Evolutionary conservation across 2,329 filamentous ascomycete species (phyloP).

Genomic region (Aureobasidium pullulans): DNA sequence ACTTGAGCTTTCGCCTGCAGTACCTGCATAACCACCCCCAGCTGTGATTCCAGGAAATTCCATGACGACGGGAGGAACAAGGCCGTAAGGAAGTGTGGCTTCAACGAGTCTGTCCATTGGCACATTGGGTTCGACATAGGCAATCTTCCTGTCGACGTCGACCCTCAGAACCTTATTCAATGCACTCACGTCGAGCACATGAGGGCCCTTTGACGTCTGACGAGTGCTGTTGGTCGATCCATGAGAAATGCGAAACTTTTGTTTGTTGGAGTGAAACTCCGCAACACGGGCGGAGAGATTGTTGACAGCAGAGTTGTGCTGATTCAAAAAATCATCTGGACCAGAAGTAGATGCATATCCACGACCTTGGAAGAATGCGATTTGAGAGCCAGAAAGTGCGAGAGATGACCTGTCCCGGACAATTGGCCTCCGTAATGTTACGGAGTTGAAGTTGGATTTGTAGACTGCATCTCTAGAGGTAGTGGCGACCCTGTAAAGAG

Average conservation of each 20-base stretch:
- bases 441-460: background rate
- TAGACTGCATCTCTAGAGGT: background rate
- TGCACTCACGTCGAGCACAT: constrained; percentile 56
- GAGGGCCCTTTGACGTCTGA: constrained; percentile 28
- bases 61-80: constrained; percentile 61
- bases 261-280: constrained; percentile 43
- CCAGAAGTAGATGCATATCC: background rate
- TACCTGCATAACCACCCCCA: constrained; percentile 61
- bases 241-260: constrained; percentile 68
- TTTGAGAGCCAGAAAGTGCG: background rate
- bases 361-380: background rate
- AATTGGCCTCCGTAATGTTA: background rate
- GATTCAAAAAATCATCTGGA: constrained; percentile 23
- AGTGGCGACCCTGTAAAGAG: constrained; percentile 2
- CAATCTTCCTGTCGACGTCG: constrained; percentile 46
- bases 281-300: constrained; percentile 40
- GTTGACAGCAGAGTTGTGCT: constrained; percentile 38
- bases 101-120: constrained; percentile 58
- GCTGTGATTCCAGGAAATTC: constrained; percentile 67
- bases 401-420: background rate
- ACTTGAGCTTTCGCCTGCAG: constrained; percentile 60
- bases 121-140: constrained; percentile 63
- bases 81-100: constrained; percentile 47
- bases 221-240: constrained; percentile 72
- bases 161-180: constrained; percentile 58